Percentiles rank a stretch among this genome's conserved stretches.
Conservation (phyloP, 2,329 filamentous ascomycete genomes). For the Didymella exigua region DNA sequence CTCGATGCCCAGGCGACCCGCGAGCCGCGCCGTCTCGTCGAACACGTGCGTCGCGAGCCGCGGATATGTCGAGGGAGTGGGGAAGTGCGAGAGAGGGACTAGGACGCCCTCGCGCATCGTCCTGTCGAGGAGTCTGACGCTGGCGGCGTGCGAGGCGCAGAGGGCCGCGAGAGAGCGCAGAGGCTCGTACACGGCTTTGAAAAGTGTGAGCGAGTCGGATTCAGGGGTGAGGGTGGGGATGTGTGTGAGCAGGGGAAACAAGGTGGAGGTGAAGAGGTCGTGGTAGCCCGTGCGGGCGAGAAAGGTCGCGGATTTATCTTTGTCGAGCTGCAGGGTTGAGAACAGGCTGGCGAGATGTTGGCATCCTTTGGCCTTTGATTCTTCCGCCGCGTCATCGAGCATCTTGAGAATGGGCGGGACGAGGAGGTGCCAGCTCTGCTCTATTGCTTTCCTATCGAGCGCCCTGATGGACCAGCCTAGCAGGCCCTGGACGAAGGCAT, state of each 20-base stretch:
- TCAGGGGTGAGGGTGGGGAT: conserved; percentile 79
- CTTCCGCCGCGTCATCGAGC: conserved; percentile 65
- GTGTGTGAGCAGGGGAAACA: conserved; percentile 74
- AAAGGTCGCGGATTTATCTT: conserved; percentile 51
- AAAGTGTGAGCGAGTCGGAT: conserved; percentile 68
- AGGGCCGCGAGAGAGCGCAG: conserved; percentile 61
- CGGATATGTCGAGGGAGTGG: conserved; percentile 57
- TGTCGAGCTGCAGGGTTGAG: conserved; percentile 34
- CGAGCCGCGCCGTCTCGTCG: conserved; percentile 54
- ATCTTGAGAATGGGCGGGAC: conserved; percentile 73
- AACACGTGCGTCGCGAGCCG: conserved; percentile 63
- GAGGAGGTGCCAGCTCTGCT: conserved; percentile 69
- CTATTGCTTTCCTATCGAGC: conserved; percentile 56
- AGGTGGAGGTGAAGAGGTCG: conserved; percentile 69
- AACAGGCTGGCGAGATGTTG: conserved; percentile 62
- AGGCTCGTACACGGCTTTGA: conserved; percentile 69
- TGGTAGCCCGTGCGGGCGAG: conserved; percentile 63
- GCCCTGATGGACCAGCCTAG: conserved; percentile 66
- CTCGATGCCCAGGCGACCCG: conserved; percentile 65
- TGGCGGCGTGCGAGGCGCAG: conserved; percentile 4
- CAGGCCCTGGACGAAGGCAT: conserved; percentile 59
- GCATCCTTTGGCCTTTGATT: conserved; percentile 63
- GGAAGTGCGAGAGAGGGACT: conserved; percentile 60
- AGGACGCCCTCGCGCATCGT: conserved; percentile 52
- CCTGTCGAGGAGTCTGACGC: conserved; percentile 50